phyloP scores from a whole-genome alignment of 768 basidiomycete genomes.

The Xerocomellus intermedius region DNA sequence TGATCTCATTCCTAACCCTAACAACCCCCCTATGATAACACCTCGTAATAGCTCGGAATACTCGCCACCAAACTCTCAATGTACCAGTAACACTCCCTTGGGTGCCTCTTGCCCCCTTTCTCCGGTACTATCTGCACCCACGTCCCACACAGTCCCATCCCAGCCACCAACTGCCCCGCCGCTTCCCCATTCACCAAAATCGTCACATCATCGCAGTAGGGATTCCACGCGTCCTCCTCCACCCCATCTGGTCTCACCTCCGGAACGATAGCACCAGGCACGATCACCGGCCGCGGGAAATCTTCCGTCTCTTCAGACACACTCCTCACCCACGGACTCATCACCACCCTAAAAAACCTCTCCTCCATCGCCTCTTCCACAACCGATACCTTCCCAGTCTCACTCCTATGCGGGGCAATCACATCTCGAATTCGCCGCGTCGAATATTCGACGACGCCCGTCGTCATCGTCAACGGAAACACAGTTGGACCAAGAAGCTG shows the following conservation, averaged over 20 bases:
- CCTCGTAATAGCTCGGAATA: slow-evolving; percentile 48
- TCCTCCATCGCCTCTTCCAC: slow-evolving; percentile 46
- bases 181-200: slow-evolving; percentile 26
- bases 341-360: slow-evolving; percentile 44
- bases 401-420: slow-evolving; percentile 27
- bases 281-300: slow-evolving; percentile 35
- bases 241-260: slow-evolving; percentile 3
- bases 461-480: slow-evolving; percentile 56
- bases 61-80: slow-evolving; percentile 49
- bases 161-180: slow-evolving; percentile 17
- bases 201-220: slow-evolving; percentile 28
- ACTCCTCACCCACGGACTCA: slow-evolving; percentile 49
- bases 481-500: slow-evolving; percentile 52
- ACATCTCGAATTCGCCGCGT: slow-evolving; percentile 55
- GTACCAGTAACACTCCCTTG: slow-evolving; percentile 49
- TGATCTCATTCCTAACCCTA: slow-evolving; percentile 16
- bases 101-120: slow-evolving; percentile 3
- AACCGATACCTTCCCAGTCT: background rate
- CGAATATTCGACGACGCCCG: slow-evolving; percentile 63
- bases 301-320: slow-evolving; percentile 35
- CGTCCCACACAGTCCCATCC: slow-evolving; percentile 35
- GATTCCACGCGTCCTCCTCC: slow-evolving; percentile 37
- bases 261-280: slow-evolving; percentile 18
- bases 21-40: background rate
- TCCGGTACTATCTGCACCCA: slow-evolving; percentile 35